Percentiles rank a stretch among this genome's conserved stretches.
Conservation (phyloP, 163 green algal genomes). For the Scenedesmus sp. region DNA sequence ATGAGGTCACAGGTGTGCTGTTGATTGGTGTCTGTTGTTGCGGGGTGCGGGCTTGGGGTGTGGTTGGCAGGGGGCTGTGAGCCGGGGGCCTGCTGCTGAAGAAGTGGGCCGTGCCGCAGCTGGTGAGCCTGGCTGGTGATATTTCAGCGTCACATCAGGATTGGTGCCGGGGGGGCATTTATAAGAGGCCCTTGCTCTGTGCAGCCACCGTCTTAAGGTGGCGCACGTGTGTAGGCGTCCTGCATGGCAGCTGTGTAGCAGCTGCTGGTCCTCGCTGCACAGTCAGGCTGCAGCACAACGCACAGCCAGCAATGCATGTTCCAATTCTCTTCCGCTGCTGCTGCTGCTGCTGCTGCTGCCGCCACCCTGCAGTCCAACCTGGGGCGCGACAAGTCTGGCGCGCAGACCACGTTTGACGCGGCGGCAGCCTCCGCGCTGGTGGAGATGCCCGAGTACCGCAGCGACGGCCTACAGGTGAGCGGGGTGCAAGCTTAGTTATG, state of each 20-base stretch:
- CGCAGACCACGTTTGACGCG: slow-evolving; percentile 65
- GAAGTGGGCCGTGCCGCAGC: too few species aligned
- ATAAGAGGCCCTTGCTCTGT: too few species aligned
- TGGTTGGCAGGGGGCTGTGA: not conserved
- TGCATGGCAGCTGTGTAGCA: too few species aligned
- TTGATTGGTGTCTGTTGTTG: not conserved
- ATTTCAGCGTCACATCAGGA: too few species aligned
- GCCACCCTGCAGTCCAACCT: not conserved
- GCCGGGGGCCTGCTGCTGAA: too few species aligned
- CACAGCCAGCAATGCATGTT: not conserved
- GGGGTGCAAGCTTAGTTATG: too few species aligned
- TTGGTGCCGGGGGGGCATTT: too few species aligned
- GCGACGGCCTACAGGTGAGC: slow-evolving; percentile 47
- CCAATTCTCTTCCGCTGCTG: slow-evolving; percentile 4
- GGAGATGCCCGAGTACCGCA: slow-evolving; percentile 64
- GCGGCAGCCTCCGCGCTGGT: slow-evolving; percentile 63
- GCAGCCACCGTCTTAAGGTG: too few species aligned
- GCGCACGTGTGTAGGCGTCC: too few species aligned
- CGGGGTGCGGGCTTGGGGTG: not conserved
- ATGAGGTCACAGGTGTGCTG: too few species aligned
- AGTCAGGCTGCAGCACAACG: not conserved
- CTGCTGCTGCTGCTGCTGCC: slow-evolving; percentile 31
- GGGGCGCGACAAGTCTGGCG: slow-evolving; percentile 37
- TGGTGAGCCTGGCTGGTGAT: too few species aligned
- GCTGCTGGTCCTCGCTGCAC: not conserved